A percentile compares a stretch with the other conserved stretches of the same genome.
phyloP scores from a whole-genome alignment of 257 asterid genomes.

The Solanum pinnatisectum region DNA sequence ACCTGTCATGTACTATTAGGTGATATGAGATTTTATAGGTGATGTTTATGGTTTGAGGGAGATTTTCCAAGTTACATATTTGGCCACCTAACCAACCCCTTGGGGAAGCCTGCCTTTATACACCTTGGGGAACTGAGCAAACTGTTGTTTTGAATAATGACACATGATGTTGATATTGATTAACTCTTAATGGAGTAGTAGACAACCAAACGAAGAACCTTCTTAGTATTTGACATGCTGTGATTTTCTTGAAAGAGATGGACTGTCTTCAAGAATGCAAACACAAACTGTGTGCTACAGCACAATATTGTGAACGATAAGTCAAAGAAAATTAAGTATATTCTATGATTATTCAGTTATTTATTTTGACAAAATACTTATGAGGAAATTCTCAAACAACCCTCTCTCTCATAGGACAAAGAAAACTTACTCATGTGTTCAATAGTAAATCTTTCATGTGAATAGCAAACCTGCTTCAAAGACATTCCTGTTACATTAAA shows the following conservation, averaged over 20 bases:
- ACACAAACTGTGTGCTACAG: not conserved
- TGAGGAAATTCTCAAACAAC: not conserved
- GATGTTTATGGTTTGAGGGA: not conserved
- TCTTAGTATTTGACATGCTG: not conserved
- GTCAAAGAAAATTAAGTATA: not conserved
- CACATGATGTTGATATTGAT: not conserved
- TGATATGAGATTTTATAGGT: not conserved
- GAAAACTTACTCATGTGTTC: not conserved
- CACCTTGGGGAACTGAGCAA: not conserved
- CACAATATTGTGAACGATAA: not conserved
- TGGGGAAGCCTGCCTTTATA: not conserved
- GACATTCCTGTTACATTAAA: not conserved
- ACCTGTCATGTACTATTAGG: not conserved
- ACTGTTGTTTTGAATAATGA: not conserved
- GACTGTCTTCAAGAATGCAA: not conserved
- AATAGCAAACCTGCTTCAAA: not conserved
- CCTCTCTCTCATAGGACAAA: not conserved
- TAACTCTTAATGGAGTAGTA: not conserved
- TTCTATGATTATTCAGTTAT: not conserved
- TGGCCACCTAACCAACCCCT: not conserved
- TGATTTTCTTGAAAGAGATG: not conserved
- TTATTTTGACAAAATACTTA: not conserved
- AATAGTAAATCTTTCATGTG: not conserved
- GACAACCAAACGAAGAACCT: not conserved
- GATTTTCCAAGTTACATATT: not conserved